These are phyloP conservation scores for Pyrenochaeta sp. DNA, from an alignment of 2,329 filamentous ascomycete genomes.

Conservation along the genomic window DNA sequence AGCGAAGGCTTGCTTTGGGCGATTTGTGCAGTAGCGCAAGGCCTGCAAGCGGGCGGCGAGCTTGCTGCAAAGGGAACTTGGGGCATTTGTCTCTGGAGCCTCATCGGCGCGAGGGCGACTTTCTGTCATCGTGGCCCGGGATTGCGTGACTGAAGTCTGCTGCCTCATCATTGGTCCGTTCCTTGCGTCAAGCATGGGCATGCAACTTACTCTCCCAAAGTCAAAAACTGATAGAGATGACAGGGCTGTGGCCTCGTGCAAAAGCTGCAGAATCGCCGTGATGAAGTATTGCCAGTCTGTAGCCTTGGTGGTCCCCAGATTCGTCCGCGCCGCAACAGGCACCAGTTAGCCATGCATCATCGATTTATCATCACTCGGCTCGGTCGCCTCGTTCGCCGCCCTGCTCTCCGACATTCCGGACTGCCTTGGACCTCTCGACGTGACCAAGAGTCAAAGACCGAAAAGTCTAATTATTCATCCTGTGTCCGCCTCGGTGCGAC, in stretches of 20 bases:
- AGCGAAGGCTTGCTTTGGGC: conserved; percentile 20
- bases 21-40: conserved; percentile 9
- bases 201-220: neutral
- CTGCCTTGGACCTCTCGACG: neutral
- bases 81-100: conserved; percentile 7
- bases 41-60: conserved; percentile 18
- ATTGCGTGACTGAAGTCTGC: conserved; percentile 40
- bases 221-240: neutral
- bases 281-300: neutral
- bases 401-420: conserved; percentile 1
- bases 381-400: conserved; percentile 3
- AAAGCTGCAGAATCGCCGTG: neutral
- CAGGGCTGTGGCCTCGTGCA: too few relatives aligned
- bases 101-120: neutral
- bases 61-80: conserved; percentile 13
- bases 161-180: conserved; percentile 28
- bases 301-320: neutral
- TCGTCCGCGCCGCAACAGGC: conserved; percentile 5
- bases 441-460: too few relatives aligned
- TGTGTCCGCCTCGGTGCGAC: too few relatives aligned
- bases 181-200: neutral
- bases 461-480: too few relatives aligned
- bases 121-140: conserved; percentile 27
- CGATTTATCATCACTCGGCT: conserved; percentile 8
- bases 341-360: conserved; percentile 4